Percentiles rank a stretch among this genome's conserved stretches.
Conservation (phyloP, 768 basidiomycete genomes). For the Phylloporus arenicola region DNA sequence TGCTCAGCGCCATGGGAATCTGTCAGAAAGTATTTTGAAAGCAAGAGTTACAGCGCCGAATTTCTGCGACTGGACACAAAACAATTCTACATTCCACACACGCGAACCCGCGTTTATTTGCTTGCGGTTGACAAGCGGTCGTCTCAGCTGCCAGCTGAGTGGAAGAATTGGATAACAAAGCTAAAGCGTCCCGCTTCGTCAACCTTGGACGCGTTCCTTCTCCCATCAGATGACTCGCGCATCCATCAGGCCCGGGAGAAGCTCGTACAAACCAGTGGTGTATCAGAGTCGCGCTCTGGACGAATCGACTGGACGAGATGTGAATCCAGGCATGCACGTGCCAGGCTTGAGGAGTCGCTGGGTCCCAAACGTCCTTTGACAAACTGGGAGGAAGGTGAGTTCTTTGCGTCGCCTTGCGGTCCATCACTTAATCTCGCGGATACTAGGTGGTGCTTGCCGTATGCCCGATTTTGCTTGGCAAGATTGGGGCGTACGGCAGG, state of each 20-base stretch:
- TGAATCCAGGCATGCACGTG: conserved; percentile 86
- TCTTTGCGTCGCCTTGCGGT: not conserved
- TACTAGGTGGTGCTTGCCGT: conserved; percentile 72
- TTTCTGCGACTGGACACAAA: conserved; percentile 76
- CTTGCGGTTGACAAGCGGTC: conserved; percentile 65
- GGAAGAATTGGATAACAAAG: conserved; percentile 58
- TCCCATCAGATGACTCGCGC: conserved; percentile 85
- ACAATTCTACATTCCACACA: conserved; percentile 91
- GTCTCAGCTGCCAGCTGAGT: conserved; percentile 58
- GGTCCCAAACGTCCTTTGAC: conserved; percentile 84
- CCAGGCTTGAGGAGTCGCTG: conserved; percentile 75
- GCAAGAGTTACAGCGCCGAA: conserved; percentile 69
- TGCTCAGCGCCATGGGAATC: conserved; percentile 82
- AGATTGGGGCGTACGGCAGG: conserved; percentile 90
- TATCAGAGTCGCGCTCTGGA: conserved; percentile 62
- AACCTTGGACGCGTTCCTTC: conserved; percentile 86
- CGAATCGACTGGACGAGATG: conserved; percentile 89
- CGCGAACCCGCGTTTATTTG: conserved; percentile 85
- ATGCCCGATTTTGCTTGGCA: conserved; percentile 88
- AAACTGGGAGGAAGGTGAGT: conserved; percentile 84
- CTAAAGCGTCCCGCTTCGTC: conserved; percentile 82
- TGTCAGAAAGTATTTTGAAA: conserved; percentile 72
- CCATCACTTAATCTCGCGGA: not conserved
- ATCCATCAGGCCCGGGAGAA: conserved; percentile 86
- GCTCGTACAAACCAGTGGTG: conserved; percentile 64